These are phyloP conservation scores for Tolypocladium cylindrosporum DNA, from an alignment of 2,329 filamentous ascomycete genomes.

Conservation along the genomic window DNA sequence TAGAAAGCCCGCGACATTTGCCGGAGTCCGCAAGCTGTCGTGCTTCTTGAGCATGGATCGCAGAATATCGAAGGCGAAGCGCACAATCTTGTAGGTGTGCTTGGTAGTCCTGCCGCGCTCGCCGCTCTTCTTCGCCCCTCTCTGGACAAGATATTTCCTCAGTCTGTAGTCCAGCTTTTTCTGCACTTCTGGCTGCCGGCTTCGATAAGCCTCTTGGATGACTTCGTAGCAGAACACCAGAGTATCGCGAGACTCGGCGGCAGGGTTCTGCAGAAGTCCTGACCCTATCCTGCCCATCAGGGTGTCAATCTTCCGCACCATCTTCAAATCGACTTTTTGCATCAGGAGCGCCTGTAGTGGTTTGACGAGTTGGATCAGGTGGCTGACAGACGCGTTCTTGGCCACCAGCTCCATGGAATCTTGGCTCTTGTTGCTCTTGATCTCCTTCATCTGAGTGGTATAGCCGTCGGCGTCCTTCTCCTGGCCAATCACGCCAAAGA, in stretches of 20 bases:
- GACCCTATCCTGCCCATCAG: slow-evolving; percentile 73
- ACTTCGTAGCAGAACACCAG: slow-evolving; percentile 94
- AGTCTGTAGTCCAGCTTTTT: slow-evolving; percentile 51
- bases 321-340: slow-evolving; percentile 74
- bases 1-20: slow-evolving; percentile 76
- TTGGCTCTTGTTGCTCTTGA: slow-evolving; percentile 96
- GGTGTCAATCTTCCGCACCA: slow-evolving; percentile 84
- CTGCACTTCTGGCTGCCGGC: slow-evolving; percentile 39
- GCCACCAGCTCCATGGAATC: slow-evolving; percentile 94
- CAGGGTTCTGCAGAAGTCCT: slow-evolving; percentile 73
- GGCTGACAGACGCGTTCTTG: slow-evolving; percentile 65
- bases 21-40: slow-evolving; percentile 65
- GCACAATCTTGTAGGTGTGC: slow-evolving; percentile 76
- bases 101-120: slow-evolving; percentile 64
- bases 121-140: slow-evolving; percentile 64
- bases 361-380: slow-evolving; percentile 63
- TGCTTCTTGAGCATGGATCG: slow-evolving; percentile 81
- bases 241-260: slow-evolving; percentile 68
- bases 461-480: slow-evolving; percentile 98
- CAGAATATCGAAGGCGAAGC: slow-evolving; percentile 81
- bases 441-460: slow-evolving; percentile 89
- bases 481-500: slow-evolving; percentile 83
- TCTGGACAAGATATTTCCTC: slow-evolving; percentile 71
- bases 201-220: slow-evolving; percentile 74
- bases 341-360: slow-evolving; percentile 71